Evolutionary conservation across 345 rosid genomes (phyloP).

Genomic region (Rubroshorea leprosula): DNA sequence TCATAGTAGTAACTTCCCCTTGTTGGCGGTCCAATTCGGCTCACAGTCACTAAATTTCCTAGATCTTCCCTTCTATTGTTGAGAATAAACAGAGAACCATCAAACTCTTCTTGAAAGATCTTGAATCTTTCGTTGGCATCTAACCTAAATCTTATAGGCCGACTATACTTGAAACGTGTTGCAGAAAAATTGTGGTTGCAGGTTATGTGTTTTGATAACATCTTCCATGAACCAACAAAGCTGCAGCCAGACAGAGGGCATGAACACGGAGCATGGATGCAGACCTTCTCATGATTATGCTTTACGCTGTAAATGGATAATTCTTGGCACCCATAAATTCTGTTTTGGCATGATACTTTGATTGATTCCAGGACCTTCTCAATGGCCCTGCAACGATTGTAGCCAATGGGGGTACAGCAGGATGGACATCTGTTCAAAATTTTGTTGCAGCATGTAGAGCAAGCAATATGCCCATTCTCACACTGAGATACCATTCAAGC

Average conservation of each 20-base stretch:
- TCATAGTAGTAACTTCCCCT: conserved; percentile 13
- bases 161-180: conserved; percentile 8
- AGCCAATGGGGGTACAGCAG: conserved; percentile 43
- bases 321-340: conserved; percentile 42
- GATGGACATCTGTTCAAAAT: conserved; percentile 42
- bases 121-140: conserved; percentile 12
- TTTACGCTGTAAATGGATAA: conserved; percentile 23
- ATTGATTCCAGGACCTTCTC: conserved; percentile 48
- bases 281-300: conserved; percentile 37
- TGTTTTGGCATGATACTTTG: conserved; percentile 35
- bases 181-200: conserved; percentile 28
- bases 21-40: conserved; percentile 20
- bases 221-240: conserved; percentile 34
- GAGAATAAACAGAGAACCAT: conserved; percentile 21
- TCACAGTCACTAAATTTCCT: conserved; percentile 23
- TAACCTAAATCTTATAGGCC: neutral
- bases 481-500: conserved; percentile 34
- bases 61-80: conserved; percentile 1
- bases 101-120: conserved; percentile 24
- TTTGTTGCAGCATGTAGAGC: conserved; percentile 45
- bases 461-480: conserved; percentile 63
- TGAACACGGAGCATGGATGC: conserved; percentile 34
- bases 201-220: conserved; percentile 32
- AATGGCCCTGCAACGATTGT: conserved; percentile 52
- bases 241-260: conserved; percentile 49